These are phyloP conservation scores for Rhodomyrtus psidioides DNA, from an alignment of 441 rosid genomes.

Conservation along the genomic window DNA sequence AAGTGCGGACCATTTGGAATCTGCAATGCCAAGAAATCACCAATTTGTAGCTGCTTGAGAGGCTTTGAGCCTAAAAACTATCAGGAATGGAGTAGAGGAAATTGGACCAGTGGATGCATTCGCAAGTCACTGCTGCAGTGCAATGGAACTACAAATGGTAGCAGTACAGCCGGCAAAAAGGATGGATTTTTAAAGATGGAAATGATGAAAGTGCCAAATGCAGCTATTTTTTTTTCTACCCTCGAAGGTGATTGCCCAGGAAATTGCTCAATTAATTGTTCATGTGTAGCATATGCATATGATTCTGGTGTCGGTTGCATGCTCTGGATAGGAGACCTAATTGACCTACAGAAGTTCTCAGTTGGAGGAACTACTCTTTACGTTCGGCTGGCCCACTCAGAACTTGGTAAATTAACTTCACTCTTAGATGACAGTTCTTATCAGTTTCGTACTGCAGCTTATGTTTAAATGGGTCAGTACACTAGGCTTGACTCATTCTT, in stretches of 20 bases:
- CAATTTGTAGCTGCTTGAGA: neutral
- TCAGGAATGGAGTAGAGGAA: neutral
- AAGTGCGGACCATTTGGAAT: neutral
- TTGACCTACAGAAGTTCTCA: neutral
- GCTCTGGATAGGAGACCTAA: neutral
- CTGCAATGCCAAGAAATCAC: neutral
- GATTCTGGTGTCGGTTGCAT: conserved; percentile 23
- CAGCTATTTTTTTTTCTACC: neutral
- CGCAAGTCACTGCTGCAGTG: neutral
- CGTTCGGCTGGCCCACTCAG: conserved; percentile 32
- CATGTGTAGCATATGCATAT: conserved; percentile 46
- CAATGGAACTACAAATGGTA: neutral
- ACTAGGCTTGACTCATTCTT: neutral
- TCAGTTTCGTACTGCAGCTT: neutral
- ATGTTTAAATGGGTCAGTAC: neutral
- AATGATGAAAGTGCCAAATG: neutral
- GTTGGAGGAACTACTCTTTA: conserved; percentile 26
- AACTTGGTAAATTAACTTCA: conserved; percentile 25
- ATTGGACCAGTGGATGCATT: neutral
- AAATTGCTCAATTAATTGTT: conserved; percentile 34
- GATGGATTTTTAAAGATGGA: neutral
- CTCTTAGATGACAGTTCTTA: neutral
- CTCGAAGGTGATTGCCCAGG: neutral
- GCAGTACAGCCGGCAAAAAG: neutral
- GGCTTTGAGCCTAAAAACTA: neutral